phyloP scores from a whole-genome alignment of 495 filamentous ascomycete species.

The Jackrogersella multiformis region DNA sequence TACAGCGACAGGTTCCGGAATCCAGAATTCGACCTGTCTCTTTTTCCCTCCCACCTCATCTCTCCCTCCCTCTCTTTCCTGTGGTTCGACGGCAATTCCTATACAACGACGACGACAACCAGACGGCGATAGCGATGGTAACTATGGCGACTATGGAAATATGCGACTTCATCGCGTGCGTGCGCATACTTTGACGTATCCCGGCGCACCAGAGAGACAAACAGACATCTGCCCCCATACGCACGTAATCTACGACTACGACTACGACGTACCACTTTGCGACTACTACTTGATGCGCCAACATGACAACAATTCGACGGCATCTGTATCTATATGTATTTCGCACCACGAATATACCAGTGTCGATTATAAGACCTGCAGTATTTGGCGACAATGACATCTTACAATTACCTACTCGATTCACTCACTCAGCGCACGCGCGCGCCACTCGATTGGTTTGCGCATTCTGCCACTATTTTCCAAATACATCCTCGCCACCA shows the following conservation, averaged over 20 bases:
- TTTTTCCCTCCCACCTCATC: slow-evolving; percentile 7
- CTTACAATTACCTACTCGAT: neutral
- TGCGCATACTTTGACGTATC: neutral
- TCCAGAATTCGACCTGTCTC: slow-evolving; percentile 8
- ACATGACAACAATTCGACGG: neutral
- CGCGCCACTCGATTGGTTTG: slow-evolving; percentile 26
- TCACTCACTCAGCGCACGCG: slow-evolving; percentile 13
- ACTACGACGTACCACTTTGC: slow-evolving; percentile 16
- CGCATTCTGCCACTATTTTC: neutral
- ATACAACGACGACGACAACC: slow-evolving; percentile 8
- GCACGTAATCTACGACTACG: slow-evolving; percentile 1
- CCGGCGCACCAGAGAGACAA: neutral
- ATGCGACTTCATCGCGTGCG: slow-evolving; percentile 12
- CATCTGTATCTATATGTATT: neutral
- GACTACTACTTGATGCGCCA: slow-evolving; percentile 26
- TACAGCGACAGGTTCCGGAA: slow-evolving; percentile 33
- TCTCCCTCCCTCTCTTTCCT: too few relatives aligned
- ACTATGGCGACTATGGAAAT: neutral
- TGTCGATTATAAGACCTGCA: neutral
- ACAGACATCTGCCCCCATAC: neutral
- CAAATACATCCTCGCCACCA: neutral
- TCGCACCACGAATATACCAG: neutral
- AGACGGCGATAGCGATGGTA: neutral
- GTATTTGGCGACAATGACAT: slow-evolving; percentile 8
- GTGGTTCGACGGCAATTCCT: slow-evolving; percentile 24